A percentile compares a stretch with the other conserved stretches of the same genome.
These are phyloP conservation scores for Colletotrichum australisinense DNA, from an alignment of 2,329 filamentous ascomycete species.

Conservation along the genomic window DNA sequence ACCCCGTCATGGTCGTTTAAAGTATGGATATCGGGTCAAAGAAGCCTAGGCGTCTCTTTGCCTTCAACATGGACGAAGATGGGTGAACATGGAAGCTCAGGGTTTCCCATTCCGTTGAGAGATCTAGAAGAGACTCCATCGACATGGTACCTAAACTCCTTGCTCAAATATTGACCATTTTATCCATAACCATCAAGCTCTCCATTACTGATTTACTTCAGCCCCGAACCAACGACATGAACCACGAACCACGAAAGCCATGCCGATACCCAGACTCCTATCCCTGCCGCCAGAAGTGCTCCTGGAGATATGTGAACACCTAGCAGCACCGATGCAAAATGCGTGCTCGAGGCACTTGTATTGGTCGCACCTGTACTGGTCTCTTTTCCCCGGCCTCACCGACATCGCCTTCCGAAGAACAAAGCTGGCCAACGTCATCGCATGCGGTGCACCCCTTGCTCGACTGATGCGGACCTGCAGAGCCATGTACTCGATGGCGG, in stretches of 20 bases:
- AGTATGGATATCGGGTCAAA: not conserved
- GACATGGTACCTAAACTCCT: not conserved
- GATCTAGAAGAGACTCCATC: not conserved
- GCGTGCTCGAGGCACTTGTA: too few relatives aligned
- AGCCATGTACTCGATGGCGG: conserved; percentile 15
- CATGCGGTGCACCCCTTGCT: not conserved
- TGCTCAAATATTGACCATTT: too few relatives aligned
- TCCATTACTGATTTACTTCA: not conserved
- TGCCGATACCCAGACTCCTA: not conserved
- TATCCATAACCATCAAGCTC: not conserved
- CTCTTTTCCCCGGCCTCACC: not conserved
- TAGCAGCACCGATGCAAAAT: not conserved
- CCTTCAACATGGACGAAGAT: not conserved
- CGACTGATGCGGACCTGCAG: conserved; percentile 17
- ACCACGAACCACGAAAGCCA: not conserved
- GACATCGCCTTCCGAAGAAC: not conserved
- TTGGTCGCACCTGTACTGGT: not conserved
- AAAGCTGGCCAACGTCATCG: not conserved
- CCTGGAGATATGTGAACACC: conserved; percentile 1
- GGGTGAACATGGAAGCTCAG: not conserved
- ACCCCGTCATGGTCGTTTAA: not conserved
- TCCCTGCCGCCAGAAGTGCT: conserved; percentile 1
- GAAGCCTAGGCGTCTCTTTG: not conserved
- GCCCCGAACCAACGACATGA: not conserved
- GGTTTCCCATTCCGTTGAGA: not conserved